Evolutionary conservation across 768 basidiomycete genomes (phyloP).

Genomic region (Boletus pseudopeckii): DNA sequence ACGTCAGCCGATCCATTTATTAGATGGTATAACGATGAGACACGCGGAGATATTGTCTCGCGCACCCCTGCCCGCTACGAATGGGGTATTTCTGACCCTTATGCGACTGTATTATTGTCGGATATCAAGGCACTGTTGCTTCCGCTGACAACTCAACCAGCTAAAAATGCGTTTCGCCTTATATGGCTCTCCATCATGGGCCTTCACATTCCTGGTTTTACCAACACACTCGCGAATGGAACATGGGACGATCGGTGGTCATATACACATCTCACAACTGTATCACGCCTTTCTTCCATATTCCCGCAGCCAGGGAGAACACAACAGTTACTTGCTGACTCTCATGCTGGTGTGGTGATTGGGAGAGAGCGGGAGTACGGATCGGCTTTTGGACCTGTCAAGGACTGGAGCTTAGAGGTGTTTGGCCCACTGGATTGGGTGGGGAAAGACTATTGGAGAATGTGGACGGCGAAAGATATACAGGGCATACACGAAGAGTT

Average conservation of each 20-base stretch:
- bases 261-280: conserved; percentile 43
- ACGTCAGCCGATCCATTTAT: conserved; percentile 58
- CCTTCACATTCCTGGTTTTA: conserved; percentile 67
- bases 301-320: conserved; percentile 43
- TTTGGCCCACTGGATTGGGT: conserved; percentile 53
- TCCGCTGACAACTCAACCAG: conserved; percentile 38
- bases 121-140: conserved; percentile 65
- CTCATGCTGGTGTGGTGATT: conserved; percentile 62
- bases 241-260: conserved; percentile 73
- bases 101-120: conserved; percentile 65
- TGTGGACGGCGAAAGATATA: conserved; percentile 51
- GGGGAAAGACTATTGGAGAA: conserved; percentile 31
- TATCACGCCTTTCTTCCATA: conserved; percentile 44
- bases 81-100: conserved; percentile 58
- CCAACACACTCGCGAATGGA: conserved; percentile 36
- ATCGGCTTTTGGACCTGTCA: conserved; percentile 65
- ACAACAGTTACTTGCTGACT: conserved; percentile 46
- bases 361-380: conserved; percentile 62
- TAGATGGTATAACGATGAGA: conserved; percentile 63
- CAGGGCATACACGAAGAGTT: conserved; percentile 46
- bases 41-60: conserved; percentile 40
- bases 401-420: conserved; percentile 57
- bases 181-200: conserved; percentile 72
- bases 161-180: conserved; percentile 57
- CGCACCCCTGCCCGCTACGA: conserved; percentile 55